These are phyloP conservation scores for Apiotrichum mycotoxinovorans DNA, from an alignment of 1,284 basidiomycete species.

Conservation along the genomic window DNA sequence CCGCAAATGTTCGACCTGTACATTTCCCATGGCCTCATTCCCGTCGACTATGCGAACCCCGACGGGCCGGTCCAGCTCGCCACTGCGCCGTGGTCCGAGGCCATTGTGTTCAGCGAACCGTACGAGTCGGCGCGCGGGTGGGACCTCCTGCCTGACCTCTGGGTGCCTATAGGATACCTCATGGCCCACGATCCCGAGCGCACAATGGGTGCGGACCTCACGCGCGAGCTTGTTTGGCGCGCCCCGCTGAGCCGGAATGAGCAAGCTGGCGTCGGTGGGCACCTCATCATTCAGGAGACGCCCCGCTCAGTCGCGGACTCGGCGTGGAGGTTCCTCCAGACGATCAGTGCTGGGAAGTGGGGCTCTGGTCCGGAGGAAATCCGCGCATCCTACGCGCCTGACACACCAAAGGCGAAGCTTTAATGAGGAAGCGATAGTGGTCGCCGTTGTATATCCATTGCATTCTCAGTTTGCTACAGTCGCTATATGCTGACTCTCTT, in stretches of 20 bases:
- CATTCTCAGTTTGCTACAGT: too few species aligned
- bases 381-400: not conserved
- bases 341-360: slow-evolving; percentile 13
- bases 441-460: not conserved
- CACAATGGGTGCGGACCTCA: slow-evolving; percentile 22
- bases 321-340: slow-evolving; percentile 29
- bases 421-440: not conserved
- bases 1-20: slow-evolving; percentile 53
- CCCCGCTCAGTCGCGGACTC: slow-evolving; percentile 32
- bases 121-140: slow-evolving; percentile 31
- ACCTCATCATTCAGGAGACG: slow-evolving; percentile 41
- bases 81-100: slow-evolving; percentile 28
- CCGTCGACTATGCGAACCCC: slow-evolving; percentile 19
- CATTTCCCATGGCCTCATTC: slow-evolving; percentile 62
- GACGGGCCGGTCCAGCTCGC: slow-evolving; percentile 32
- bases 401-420: slow-evolving; percentile 1
- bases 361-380: not conserved
- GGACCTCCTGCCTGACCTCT: slow-evolving; percentile 26
- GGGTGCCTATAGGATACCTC: slow-evolving; percentile 33
- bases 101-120: slow-evolving; percentile 29
- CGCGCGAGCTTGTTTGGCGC: slow-evolving; percentile 33
- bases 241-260: slow-evolving; percentile 29
- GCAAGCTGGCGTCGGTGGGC: slow-evolving; percentile 29
- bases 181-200: slow-evolving; percentile 24
- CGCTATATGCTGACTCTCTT: too few species aligned